Evolutionary conservation across 2,329 filamentous ascomycete species (phyloP), one percentile per base, ranked within the genome.

Genomic region (Drechslerella dactyloides): DNA sequence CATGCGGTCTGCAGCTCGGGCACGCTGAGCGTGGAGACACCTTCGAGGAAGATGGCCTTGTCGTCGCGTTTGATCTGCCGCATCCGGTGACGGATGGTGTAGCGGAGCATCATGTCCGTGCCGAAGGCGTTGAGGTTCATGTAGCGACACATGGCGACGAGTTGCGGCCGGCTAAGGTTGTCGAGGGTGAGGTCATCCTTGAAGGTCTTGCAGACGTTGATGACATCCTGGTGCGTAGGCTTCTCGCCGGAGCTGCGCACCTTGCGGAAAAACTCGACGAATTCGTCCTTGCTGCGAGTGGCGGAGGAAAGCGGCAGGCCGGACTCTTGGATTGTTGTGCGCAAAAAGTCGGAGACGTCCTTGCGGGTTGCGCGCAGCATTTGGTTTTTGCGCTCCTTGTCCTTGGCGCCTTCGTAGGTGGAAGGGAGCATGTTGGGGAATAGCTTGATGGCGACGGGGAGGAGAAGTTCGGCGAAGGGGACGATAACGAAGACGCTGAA

Each of bases 141-240:
- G 83, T 99, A 99, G 73, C 91, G 89, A 84, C 94, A 97, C 85
- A 97, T 99, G 63, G 90, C 96, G 30, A 99, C 93, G 57, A 99
- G 84, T 81, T 99, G 94, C 15, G 94, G 94, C 74, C 94, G 86
- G 17, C 93, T 97, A 75, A 99, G 83, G 81, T 99, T 99, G 86
- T 99, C 94, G 33, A 99, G 85, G 0, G 94, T 99, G 77, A 99
- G 80, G 80, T 99, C 94, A 79, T 99, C 94, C 80, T 94, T 96
- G 86, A 99, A 99, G 75, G 96, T 90, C 84, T 97, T 96, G 87
- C 94, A 97, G 74, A 99, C 93, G 82, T 94, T 96, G 84, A 99
- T 96, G 74, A 99, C 91, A 78, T 99, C 94, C 75, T 93, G 86
- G 60, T 88, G 86, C 2, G 90, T 94, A 0, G 94, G 94, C 51